Evolutionary conservation across 1,284 basidiomycete genomes (phyloP), one percentile per base, ranked within the genome.

Genomic region (Irpex sp.): DNA sequence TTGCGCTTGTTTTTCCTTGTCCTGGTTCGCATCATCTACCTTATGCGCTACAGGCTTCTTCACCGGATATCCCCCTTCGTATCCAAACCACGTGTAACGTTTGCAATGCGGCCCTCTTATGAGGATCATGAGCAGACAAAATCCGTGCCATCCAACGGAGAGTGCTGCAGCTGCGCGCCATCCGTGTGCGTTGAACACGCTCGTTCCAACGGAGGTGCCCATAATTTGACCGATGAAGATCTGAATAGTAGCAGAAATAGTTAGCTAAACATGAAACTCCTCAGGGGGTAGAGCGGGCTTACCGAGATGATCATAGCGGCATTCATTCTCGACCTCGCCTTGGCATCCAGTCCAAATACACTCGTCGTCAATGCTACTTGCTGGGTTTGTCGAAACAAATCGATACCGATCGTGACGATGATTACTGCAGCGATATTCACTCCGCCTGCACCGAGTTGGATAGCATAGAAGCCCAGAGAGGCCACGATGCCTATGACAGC

Each of bases 141-240:
- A 77, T 0, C 74, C 79, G n/a, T 78, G 75, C 60, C 81, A 81
- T 0, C 76, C 83, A 19, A 86, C 70, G 1, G 79, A 80, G 35
- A 83, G 72, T 2, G 74, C 80, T 0, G 81, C 79, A 2, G 81
- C 77, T 1, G 81, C 75, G 13, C 78, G 76, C 85, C 85, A 86
- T 15, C 84, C 84, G 61, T 82, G 72, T n/a, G 70, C 60, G 7
- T 81, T 76, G 70, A 84, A 86, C 3, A 86, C 73, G 60, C 79
- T 76, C 1, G 82, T 80, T 47, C 84, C 80, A 4, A 77, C 80
- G 0, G 83, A 76, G 21, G 61, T 84, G 7, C 85, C 85, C 65
- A 81, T 79, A 5, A 81, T 78, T 65, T 83, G 81, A 0, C 82
- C 82, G n/a, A 78, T 68, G 63, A 82, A 82, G 1, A 71, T 60